Percentiles rank a stretch among this genome's conserved stretches.
These are phyloP conservation scores for Tricholoma bakamatsutake DNA, from an alignment of 768 basidiomycete species.

Conservation along the genomic window DNA sequence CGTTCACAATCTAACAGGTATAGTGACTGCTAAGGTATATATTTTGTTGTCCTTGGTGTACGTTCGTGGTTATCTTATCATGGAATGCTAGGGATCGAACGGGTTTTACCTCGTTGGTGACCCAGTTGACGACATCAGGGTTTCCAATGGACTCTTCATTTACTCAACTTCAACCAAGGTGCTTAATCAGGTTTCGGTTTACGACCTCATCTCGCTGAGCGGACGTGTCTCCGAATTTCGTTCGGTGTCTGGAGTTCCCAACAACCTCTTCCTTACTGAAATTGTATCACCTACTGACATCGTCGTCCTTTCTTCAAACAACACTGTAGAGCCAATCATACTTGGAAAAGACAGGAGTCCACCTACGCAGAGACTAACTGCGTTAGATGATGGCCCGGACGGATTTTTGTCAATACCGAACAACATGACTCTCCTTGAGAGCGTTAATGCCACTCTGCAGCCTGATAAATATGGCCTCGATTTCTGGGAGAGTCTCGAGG, in stretches of 20 bases:
- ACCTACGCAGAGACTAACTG: slow-evolving; percentile 41
- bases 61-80: not conserved
- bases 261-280: slow-evolving; percentile 47
- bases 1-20: slow-evolving; percentile 42
- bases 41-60: not conserved
- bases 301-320: slow-evolving; percentile 36
- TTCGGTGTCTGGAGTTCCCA: slow-evolving; percentile 27
- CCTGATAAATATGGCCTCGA: slow-evolving; percentile 52
- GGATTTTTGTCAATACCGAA: slow-evolving; percentile 53
- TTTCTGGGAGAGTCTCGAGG: slow-evolving; percentile 61
- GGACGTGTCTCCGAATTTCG: slow-evolving; percentile 48
- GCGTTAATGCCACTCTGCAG: slow-evolving; percentile 39
- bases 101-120: slow-evolving; percentile 47
- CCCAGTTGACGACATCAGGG: slow-evolving; percentile 36
- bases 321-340: slow-evolving; percentile 41
- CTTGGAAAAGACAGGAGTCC: slow-evolving; percentile 49
- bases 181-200: slow-evolving; percentile 34
- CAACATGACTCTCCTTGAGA: slow-evolving; percentile 41
- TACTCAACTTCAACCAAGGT: slow-evolving; percentile 36
- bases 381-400: slow-evolving; percentile 47
- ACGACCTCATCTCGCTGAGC: slow-evolving; percentile 41
- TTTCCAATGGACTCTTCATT: slow-evolving; percentile 46
- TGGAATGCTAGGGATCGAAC: slow-evolving; percentile 28
- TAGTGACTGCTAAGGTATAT: slow-evolving; percentile 49
- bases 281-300: slow-evolving; percentile 39